A percentile compares a stretch with the other conserved stretches of the same genome.
Conservation (phyloP, 495 filamentous ascomycete species). For the Pseudomonodictys pantanalensis region DNA sequence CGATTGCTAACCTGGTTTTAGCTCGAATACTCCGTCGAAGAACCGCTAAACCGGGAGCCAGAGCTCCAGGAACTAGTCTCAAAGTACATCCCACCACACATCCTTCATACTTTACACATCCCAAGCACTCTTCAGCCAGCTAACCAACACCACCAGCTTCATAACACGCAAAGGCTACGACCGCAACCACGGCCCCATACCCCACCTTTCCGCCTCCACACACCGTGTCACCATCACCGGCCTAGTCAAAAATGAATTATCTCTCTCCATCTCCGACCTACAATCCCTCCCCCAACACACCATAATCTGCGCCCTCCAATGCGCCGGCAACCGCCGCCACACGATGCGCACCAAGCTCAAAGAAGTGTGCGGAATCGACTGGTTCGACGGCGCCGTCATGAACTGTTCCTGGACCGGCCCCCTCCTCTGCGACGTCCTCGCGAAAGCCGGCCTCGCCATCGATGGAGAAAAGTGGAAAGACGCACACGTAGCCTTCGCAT, state of each 20-base stretch:
- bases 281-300: constrained; percentile 46
- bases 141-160: constrained; percentile 39
- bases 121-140: no score
- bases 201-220: constrained; percentile 41
- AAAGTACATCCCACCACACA: constrained; percentile 30
- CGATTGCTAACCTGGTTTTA: constrained; percentile 9
- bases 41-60: constrained; percentile 50
- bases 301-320: constrained; percentile 57
- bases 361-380: constrained; percentile 62
- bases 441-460: constrained; percentile 40
- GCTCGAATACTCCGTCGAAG: constrained; percentile 41
- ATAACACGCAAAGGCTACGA: constrained; percentile 48
- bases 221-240: constrained; percentile 48
- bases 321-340: constrained; percentile 62
- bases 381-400: constrained; percentile 63
- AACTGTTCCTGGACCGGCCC: constrained; percentile 59
- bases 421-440: constrained; percentile 53
- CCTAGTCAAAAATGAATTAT: constrained; percentile 19
- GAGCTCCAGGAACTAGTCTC: constrained; percentile 41
- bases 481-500: constrained; percentile 56
- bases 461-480: constrained; percentile 25
- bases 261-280: constrained; percentile 28
- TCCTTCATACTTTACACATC: not conserved
- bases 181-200: constrained; percentile 54
- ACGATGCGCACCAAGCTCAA: constrained; percentile 62